Evolutionary conservation across 441 rosid species (phyloP).

Genomic region (Heliophila coronopifolia): DNA sequence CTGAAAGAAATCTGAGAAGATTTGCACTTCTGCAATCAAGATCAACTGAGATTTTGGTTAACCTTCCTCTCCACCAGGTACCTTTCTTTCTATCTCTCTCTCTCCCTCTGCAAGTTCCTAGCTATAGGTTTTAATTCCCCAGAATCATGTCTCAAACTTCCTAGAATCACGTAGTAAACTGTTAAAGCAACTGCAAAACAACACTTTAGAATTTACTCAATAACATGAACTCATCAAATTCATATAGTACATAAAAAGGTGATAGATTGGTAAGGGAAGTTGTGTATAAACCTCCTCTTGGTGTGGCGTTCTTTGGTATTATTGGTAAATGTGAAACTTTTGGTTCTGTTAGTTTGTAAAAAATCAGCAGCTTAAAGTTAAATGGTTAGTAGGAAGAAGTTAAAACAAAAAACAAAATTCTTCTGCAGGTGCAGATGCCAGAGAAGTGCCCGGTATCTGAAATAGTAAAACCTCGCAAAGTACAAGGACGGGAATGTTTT

Average conservation of each 20-base stretch:
- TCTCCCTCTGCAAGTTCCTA: slow-evolving; percentile 7
- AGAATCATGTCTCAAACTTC: neutral
- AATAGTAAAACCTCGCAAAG: slow-evolving; percentile 60
- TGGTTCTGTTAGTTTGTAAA: neutral
- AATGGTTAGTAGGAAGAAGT: neutral
- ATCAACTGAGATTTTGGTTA: slow-evolving; percentile 42
- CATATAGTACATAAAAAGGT: neutral
- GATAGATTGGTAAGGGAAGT: neutral
- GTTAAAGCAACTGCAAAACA: neutral
- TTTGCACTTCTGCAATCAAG: slow-evolving; percentile 52
- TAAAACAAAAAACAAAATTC: neutral
- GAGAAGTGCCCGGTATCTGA: slow-evolving; percentile 63
- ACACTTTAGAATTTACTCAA: neutral
- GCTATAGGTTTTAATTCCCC: neutral
- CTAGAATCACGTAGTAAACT: neutral
- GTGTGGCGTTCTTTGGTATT: neutral
- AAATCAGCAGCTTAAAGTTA: slow-evolving; percentile 5
- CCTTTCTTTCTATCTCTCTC: neutral
- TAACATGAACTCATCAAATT: neutral
- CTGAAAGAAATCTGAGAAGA: slow-evolving; percentile 73
- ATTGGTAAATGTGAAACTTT: neutral
- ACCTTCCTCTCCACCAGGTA: slow-evolving; percentile 49
- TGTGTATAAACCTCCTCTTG: neutral
- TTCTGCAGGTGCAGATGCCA: slow-evolving; percentile 48
- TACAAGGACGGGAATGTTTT: slow-evolving; percentile 62